These are phyloP conservation scores for Alternaria solani DNA, from an alignment of 2,329 filamentous ascomycete genomes.

Conservation along the genomic window DNA sequence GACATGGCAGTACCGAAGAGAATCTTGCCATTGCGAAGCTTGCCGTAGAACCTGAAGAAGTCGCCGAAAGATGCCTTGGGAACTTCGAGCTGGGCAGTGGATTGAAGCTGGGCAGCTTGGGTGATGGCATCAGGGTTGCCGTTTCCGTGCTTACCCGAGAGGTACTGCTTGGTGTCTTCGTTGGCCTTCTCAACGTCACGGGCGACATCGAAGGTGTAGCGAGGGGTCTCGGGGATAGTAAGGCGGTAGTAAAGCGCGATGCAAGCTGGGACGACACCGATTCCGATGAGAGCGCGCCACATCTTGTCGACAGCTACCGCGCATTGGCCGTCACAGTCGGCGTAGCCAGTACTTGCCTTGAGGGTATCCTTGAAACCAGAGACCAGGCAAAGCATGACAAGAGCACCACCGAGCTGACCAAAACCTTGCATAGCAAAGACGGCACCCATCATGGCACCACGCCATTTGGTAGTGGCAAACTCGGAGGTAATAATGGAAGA, in stretches of 20 bases:
- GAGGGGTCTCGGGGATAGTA: slow-evolving; percentile 54
- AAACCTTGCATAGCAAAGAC: slow-evolving; percentile 56
- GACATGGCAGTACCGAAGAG: slow-evolving; percentile 82
- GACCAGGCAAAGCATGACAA: slow-evolving; percentile 46
- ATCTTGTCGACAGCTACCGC: slow-evolving; percentile 50
- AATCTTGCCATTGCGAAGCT: slow-evolving; percentile 75
- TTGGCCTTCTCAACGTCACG: slow-evolving; percentile 61
- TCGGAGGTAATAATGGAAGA: slow-evolving; percentile 80
- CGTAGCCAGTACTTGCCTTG: slow-evolving; percentile 26
- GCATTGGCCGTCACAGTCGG: slow-evolving; percentile 41
- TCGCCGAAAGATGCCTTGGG: slow-evolving; percentile 77
- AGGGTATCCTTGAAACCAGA: slow-evolving; percentile 44
- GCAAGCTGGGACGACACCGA: slow-evolving; percentile 53
- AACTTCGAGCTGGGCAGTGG: slow-evolving; percentile 64
- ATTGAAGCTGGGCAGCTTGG: slow-evolving; percentile 66
- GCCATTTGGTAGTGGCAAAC: slow-evolving; percentile 53
- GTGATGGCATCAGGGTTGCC: slow-evolving; percentile 72
- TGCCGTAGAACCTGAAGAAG: slow-evolving; percentile 74
- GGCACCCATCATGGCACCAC: slow-evolving; percentile 54
- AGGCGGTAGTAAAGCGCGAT: slow-evolving; percentile 54
- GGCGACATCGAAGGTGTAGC: slow-evolving; percentile 54
- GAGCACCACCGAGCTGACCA: slow-evolving; percentile 51
- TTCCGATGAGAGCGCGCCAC: slow-evolving; percentile 54
- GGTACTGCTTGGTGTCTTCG: slow-evolving; percentile 78
- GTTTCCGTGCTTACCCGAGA: slow-evolving; percentile 67